These are phyloP conservation scores for Geotrichum klebahnii DNA, from an alignment of 1,139 yeast genomes.

Conservation along the genomic window DNA sequence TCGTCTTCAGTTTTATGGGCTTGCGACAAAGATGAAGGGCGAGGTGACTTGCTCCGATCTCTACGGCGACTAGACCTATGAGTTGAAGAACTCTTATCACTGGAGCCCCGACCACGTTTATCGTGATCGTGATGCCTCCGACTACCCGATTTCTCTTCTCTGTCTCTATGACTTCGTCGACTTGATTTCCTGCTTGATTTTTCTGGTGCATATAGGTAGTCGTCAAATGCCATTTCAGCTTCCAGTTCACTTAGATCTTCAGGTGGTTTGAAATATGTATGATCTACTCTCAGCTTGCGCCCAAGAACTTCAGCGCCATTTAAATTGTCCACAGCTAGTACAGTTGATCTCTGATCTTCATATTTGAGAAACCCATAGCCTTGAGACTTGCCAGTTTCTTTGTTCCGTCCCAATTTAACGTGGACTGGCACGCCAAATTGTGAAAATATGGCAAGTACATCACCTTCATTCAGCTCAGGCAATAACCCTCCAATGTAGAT, in stretches of 20 bases:
- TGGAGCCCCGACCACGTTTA: neutral
- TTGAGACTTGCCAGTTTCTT: slow-evolving; percentile 60
- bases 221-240: slow-evolving; percentile 37
- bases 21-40: neutral
- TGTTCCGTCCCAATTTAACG: slow-evolving; percentile 65
- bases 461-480: slow-evolving; percentile 62
- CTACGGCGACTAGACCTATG: neutral
- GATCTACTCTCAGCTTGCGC: slow-evolving; percentile 64
- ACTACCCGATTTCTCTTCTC: neutral
- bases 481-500: slow-evolving; percentile 72
- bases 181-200: slow-evolving; percentile 11
- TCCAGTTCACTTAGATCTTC: slow-evolving; percentile 41
- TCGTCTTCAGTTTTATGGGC: slow-evolving; percentile 9
- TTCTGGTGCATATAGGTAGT: slow-evolving; percentile 11
- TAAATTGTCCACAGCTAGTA: slow-evolving; percentile 83
- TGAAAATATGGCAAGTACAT: slow-evolving; percentile 71
- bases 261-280: slow-evolving; percentile 59
- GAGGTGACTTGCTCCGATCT: slow-evolving; percentile 16
- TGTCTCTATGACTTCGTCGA: neutral
- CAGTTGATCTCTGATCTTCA: slow-evolving; percentile 74
- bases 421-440: slow-evolving; percentile 89
- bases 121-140: neutral
- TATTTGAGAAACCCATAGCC: slow-evolving; percentile 84
- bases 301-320: slow-evolving; percentile 67
- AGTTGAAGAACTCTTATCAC: neutral